phyloP scores from a whole-genome alignment of 495 filamentous ascomycete genomes.

The Podospora pseudocomata region DNA sequence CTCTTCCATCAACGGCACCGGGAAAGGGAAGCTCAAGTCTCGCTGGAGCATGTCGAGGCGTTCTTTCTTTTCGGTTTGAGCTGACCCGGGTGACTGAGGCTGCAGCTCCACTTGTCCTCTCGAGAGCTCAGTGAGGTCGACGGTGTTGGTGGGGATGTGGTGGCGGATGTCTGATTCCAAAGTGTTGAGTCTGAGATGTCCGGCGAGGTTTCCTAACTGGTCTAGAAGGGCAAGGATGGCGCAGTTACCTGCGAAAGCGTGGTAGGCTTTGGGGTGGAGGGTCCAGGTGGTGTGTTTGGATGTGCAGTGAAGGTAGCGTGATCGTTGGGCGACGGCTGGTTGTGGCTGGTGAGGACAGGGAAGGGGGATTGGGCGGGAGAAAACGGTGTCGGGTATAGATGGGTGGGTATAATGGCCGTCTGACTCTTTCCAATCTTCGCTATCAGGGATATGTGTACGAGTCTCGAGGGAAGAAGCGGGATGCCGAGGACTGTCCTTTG shows the following conservation, averaged over 20 bases:
- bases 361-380: constrained; percentile 15
- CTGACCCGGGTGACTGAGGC: neutral
- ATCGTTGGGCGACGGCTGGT: neutral
- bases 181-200: constrained; percentile 17
- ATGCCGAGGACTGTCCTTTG: neutral
- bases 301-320: constrained; percentile 17
- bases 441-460: neutral
- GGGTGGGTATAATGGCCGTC: neutral
- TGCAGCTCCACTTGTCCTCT: constrained; percentile 8
- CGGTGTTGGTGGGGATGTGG: neutral
- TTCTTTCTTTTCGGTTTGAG: neutral
- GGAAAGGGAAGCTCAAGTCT: neutral
- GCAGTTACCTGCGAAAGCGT: constrained; percentile 11
- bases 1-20: neutral
- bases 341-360: neutral
- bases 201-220: constrained; percentile 1
- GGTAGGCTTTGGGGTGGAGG: constrained; percentile 4
- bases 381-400: neutral
- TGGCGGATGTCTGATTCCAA: neutral
- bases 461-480: neutral
- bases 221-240: constrained; percentile 9
- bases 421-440: neutral
- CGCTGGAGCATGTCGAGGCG: neutral
- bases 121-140: constrained; percentile 21
- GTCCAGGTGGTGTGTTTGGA: constrained; percentile 3